Evolutionary conservation across 2,329 filamentous ascomycete genomes (phyloP), one percentile per base, ranked within the genome.

Genomic region (Hypoxylon sp.): DNA sequence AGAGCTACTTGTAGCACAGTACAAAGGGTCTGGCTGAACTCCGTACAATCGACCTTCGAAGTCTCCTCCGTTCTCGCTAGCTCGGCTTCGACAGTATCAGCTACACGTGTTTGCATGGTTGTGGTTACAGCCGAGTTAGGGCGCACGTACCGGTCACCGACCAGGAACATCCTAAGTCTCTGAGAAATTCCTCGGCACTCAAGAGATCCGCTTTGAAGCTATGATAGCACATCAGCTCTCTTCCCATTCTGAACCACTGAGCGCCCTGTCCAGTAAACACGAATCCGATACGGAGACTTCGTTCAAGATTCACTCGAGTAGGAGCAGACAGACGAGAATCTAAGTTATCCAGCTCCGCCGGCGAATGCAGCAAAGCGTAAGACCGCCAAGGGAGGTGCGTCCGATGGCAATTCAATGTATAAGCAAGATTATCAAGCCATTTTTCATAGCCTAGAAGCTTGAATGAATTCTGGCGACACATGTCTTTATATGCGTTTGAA

Each of bases 1-100:
- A 84, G 69, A 2, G 73, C 82, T 0, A 85, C 63, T 62, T 85
- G 83, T 0, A 85, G 19, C 0, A 81, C 81, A 0, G 82, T 83
- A 34, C 78, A 83, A 0, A 81, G 43, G 0, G 83, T 78, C 58
- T 85, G 83, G 9, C 75, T 76, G 13, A 77, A 52, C 9, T 74
- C 69, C 1, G 78, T 72, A 11, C 72, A 63, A 14, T 74, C 61
- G 11, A 76, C 61, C 3, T 60, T 65, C 2, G 67, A 67, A 2
- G 49, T 51, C 5, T 53, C 41, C 13, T 46, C 10, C 13, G 34
- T 5, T 14, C 14, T 36, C 5, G 14, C 4, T 36, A 36, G 34
- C 14, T 36, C 34, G 4, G 4, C 34, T 30, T 30, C 28, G 28
- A 30, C 1, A 30, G 28, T 30, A 30, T 30, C 9, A 30, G 28